Evolutionary conservation across 2,329 filamentous ascomycete species (phyloP).

Genomic region (Xylariaceae sp.): DNA sequence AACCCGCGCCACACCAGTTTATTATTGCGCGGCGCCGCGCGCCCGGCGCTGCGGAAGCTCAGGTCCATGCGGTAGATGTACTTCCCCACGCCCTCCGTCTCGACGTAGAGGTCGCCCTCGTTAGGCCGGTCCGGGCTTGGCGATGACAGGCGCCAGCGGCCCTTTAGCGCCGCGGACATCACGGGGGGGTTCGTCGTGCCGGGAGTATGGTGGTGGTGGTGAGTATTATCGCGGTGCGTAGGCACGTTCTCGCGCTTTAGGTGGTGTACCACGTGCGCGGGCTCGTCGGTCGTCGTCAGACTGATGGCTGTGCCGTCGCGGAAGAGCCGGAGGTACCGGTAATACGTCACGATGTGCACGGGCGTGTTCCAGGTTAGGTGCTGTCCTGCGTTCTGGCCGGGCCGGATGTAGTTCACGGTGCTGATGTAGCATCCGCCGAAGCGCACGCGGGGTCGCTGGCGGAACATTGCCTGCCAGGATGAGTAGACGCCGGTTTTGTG

Average conservation of each 20-base stretch:
- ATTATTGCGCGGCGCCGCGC: constrained; percentile 66
- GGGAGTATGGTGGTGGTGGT: constrained; percentile 22
- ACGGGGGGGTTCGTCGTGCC: constrained; percentile 38
- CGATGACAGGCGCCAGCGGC: constrained; percentile 48
- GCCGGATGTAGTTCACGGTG: constrained; percentile 89
- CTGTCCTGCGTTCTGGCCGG: constrained; percentile 68
- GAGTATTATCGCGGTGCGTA: constrained; percentile 38
- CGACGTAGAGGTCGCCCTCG: constrained; percentile 71
- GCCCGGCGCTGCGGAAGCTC: constrained; percentile 60
- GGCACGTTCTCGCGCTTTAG: constrained; percentile 67
- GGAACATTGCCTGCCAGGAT: constrained; percentile 69
- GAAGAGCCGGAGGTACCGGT: constrained; percentile 93
- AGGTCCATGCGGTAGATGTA: constrained; percentile 86
- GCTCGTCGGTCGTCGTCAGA: constrained; percentile 75
- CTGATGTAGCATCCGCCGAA: constrained; percentile 97
- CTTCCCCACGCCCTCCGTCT: constrained; percentile 78
- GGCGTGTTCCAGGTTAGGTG: constrained; percentile 74
- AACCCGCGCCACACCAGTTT: constrained; percentile 86
- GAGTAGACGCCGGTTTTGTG: constrained; percentile 38
- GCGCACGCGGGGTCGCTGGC: constrained; percentile 74
- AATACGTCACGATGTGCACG: constrained; percentile 95
- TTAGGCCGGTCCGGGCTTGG: not conserved
- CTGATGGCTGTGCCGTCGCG: constrained; percentile 81
- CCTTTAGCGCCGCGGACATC: constrained; percentile 65
- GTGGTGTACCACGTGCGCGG: constrained; percentile 80